Base-by-base conservation (phyloP, 805 yeast genomes). In the Metschnikowia lochheadii region DNA sequence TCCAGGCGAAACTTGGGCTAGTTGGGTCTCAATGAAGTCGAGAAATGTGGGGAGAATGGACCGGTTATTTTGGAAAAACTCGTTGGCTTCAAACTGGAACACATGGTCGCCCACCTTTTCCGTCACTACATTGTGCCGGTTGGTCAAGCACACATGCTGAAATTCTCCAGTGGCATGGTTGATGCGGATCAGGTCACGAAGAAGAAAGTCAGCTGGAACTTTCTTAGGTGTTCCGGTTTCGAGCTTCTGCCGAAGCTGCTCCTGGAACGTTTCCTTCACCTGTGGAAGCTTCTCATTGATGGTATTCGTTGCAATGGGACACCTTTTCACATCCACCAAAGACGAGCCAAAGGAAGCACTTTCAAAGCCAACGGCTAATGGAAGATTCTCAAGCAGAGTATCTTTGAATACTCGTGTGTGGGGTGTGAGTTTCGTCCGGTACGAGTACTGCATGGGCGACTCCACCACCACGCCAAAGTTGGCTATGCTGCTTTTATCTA, bases 1-100 rank as follows among this genome's bases (percentile, higher is more conserved):
- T 8, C 48, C 51, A 5, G 48, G 47, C 17, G 64, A 64, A 2
- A 51, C 34, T 4, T 36, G 46, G 2, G 50, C 40, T 5, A 58
- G 39, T 21, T 52, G 54, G 31, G 55, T 48, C 23, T 62, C 54
- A 5, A 75, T 57, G 50, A 59, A 70, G 29, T 66, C 69, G 5
- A 75, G 50, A 10, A 73, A 66, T 1, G 52, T 46, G 1, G 78
- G 72, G 13, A 75, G 56, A 6, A 75, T 71, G 18, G 61, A 58
- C 35, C 64, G 61, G 53, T 75, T 75, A 48, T 92, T 67, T 51
- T 75, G 79, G 53, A 75, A 75, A 49, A 75, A 75, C 38, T 72
- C 67, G 32, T 66, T 62, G 13, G 72, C 64, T 21, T 65, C 69
- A 42, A 70, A 75, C 50, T 72, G 74, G 50, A 72, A 75, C 1